Conservation (phyloP, 441 rosid species). For the Corymbia calophylla region DNA sequence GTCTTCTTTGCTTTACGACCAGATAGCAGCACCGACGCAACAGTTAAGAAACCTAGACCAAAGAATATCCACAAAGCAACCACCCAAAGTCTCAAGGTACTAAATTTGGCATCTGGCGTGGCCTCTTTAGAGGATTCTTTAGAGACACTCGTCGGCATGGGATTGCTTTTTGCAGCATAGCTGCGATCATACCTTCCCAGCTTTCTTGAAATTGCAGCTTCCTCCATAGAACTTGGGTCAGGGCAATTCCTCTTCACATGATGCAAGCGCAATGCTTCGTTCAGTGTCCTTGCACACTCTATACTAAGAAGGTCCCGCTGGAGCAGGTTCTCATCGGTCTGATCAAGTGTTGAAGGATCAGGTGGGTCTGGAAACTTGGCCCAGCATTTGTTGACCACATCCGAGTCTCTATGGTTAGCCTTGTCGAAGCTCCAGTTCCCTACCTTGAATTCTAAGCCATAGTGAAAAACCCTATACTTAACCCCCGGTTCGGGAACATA, state of each 20-base stretch:
- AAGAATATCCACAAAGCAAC: slow-evolving; percentile 65
- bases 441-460: slow-evolving; percentile 82
- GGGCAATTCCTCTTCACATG: slow-evolving; percentile 73
- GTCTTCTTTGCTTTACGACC: slow-evolving; percentile 48
- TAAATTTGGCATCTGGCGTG: slow-evolving; percentile 23
- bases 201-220: slow-evolving; percentile 38
- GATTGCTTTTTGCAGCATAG: slow-evolving; percentile 15
- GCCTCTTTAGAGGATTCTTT: slow-evolving; percentile 25
- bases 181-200: slow-evolving; percentile 33
- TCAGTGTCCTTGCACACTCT: slow-evolving; percentile 78
- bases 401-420: slow-evolving; percentile 83
- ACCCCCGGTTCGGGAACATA: slow-evolving; percentile 77
- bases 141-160: slow-evolving; percentile 12
- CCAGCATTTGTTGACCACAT: slow-evolving; percentile 80
- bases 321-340: slow-evolving; percentile 31
- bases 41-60: slow-evolving; percentile 62
- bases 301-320: slow-evolving; percentile 84
- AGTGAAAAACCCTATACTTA: slow-evolving; percentile 85
- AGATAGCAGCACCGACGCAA: slow-evolving; percentile 49
- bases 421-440: slow-evolving; percentile 98
- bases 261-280: slow-evolving; percentile 74
- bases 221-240: slow-evolving; percentile 32
- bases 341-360: slow-evolving; percentile 46
- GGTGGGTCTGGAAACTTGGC: slow-evolving; percentile 93
- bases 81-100: slow-evolving; percentile 69